Evolutionary conservation across 2,329 filamentous ascomycete species (phyloP), one percentile per base, ranked within the genome.

Genomic region (Monilinia aucupariae): DNA sequence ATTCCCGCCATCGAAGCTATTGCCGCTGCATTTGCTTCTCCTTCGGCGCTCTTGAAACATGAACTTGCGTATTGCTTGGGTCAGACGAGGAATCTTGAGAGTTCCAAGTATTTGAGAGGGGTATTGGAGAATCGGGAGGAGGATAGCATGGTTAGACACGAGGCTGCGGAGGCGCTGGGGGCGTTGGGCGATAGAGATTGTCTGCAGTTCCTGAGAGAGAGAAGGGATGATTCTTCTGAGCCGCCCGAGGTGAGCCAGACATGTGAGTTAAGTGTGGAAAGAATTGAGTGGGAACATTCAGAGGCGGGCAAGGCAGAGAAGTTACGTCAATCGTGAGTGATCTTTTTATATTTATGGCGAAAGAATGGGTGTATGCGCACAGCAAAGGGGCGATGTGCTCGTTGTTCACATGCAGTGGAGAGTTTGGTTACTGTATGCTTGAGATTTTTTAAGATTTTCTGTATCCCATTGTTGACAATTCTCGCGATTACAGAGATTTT

Each of bases 21-120:
- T 70, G 92, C 93, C 2, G 91, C 92, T 9, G 93, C 82, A 2
- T 94, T 99, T 70, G 72, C 80, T 0, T 96, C 93, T 3, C 87
- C 90, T 0, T 97, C 93, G 5, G 93, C 91, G 3, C 82, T 97
- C 10, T 81, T 97, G 53, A 97, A 97, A 79, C 94, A 99, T 76
- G 94, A 99, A 75, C 82, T 99, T 55, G 94, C 94, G 32, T 99
- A 99, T 79, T 99, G 94, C 74, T 83, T 99, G 2, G 94, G 94
- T 9, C 94, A 99, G 78, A 93, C 90, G 1, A 86, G 86, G 64
- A 91, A 96, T 73, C 76, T 82, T 58, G 86, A 86, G 52, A 89
- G 92, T 0, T 84, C 92, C 12, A 82, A 87, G 12, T 88, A 86
- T 66, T 80, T 99, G 68, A 83, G 87, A 64, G 77, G 81, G 15